Evolutionary conservation across 352 stramenopile genomes (phyloP).

Genomic region (Globisporangium paddicum): DNA sequence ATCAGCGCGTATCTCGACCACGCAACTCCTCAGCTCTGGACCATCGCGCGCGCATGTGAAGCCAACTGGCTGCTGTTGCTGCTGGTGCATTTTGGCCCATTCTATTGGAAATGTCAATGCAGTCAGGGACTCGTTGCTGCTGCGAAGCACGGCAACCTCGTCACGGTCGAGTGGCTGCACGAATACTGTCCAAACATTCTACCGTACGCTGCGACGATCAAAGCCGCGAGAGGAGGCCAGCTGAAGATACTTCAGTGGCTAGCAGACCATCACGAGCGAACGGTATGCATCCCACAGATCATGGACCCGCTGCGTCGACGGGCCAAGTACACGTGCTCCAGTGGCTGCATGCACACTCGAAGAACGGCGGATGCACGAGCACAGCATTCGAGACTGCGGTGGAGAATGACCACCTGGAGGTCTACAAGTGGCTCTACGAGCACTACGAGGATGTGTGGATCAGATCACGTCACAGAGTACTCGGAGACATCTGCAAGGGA

Average conservation of each 20-base stretch:
- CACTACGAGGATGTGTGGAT: background rate
- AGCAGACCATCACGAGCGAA: background rate
- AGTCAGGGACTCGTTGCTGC: background rate
- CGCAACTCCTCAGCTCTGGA: background rate
- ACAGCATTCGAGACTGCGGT: background rate
- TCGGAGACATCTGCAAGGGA: background rate
- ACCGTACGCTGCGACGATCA: background rate
- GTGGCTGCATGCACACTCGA: background rate
- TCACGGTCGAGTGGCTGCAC: background rate
- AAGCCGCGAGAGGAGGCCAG: background rate
- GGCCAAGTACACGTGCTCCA: background rate
- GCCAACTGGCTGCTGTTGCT: background rate
- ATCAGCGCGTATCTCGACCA: background rate
- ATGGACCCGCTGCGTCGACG: conserved; percentile 1
- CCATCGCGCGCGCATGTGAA: background rate
- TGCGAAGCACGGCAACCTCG: background rate
- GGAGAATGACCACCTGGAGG: background rate
- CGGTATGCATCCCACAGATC: background rate
- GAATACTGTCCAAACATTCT: background rate
- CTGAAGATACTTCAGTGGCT: background rate
- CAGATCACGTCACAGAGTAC: background rate
- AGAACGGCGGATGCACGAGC: background rate
- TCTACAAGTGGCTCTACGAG: background rate
- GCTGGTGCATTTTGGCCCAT: background rate
- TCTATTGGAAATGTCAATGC: background rate